Conservation (phyloP, 2,329 filamentous ascomycete species). For the Aspergillus japonicus region DNA sequence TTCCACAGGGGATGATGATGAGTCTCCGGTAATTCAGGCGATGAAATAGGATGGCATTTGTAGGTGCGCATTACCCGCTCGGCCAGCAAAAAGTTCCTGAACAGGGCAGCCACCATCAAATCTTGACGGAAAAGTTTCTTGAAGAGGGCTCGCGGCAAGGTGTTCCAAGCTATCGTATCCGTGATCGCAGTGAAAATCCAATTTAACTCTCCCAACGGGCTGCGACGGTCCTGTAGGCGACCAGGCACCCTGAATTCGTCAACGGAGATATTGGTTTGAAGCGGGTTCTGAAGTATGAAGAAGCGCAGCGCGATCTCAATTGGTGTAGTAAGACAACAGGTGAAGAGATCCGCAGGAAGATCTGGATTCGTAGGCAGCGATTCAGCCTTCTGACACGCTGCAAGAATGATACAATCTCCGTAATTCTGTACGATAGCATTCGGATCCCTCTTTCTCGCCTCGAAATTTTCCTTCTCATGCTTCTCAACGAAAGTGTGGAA, state of each 20-base stretch:
- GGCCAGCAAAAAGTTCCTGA: constrained; percentile 90
- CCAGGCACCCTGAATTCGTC: constrained; percentile 88
- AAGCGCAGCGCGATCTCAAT: constrained; percentile 97
- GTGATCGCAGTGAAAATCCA: constrained; percentile 99
- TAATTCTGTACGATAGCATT: constrained; percentile 64
- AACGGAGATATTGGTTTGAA: constrained; percentile 65
- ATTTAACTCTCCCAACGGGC: constrained; percentile 91
- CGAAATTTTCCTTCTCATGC: constrained; percentile 84
- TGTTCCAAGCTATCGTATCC: constrained; percentile 98
- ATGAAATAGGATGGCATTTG: constrained; percentile 91
- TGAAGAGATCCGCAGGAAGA: constrained; percentile 92
- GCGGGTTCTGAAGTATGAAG: constrained; percentile 89
- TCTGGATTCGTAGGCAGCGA: constrained; percentile 92
- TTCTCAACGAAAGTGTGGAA: constrained; percentile 94
- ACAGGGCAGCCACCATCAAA: constrained; percentile 96
- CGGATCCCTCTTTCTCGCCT: constrained; percentile 72
- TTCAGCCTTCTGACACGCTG: constrained; percentile 85
- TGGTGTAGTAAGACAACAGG: constrained; percentile 90
- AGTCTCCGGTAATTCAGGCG: constrained; percentile 87
- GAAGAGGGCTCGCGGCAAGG: constrained; percentile 82
- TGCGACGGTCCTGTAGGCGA: constrained; percentile 85
- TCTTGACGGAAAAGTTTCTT: constrained; percentile 97
- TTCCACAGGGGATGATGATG: constrained; percentile 94
- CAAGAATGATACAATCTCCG: constrained; percentile 85
- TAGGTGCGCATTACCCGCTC: constrained; percentile 96